phyloP scores from a whole-genome alignment of 805 yeast species.

The Alloascoidea africana region DNA sequence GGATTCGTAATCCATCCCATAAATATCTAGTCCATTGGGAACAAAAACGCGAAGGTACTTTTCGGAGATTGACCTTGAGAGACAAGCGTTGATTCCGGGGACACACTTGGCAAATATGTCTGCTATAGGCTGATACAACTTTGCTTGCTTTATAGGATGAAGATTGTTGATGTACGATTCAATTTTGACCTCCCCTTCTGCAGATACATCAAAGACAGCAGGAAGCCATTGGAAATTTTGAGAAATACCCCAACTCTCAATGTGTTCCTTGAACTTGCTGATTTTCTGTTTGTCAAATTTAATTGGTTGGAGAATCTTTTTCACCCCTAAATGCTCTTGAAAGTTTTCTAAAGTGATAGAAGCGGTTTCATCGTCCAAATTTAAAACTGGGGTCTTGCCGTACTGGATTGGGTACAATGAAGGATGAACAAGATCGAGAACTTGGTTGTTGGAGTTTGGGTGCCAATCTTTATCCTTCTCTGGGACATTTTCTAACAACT shows the following conservation, averaged over 20 bases:
- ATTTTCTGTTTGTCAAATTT: neutral
- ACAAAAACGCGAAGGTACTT: neutral
- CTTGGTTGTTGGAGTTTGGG: constrained; percentile 22
- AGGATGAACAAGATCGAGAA: constrained; percentile 25
- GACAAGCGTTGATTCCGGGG: constrained; percentile 19
- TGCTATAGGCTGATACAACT: constrained; percentile 18
- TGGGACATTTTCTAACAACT: constrained; percentile 8
- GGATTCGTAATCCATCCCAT: neutral
- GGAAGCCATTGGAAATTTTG: constrained; percentile 25
- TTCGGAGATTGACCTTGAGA: constrained; percentile 10
- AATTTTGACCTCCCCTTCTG: constrained; percentile 11
- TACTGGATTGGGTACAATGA: constrained; percentile 22
- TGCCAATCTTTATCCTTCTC: constrained; percentile 18
- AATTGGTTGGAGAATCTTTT: neutral
- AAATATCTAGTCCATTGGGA: neutral
- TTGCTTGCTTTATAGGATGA: constrained; percentile 17
- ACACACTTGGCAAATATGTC: constrained; percentile 16
- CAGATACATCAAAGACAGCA: constrained; percentile 10
- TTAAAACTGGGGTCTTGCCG: constrained; percentile 14
- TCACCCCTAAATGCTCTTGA: neutral
- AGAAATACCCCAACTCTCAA: constrained; percentile 8
- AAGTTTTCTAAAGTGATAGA: neutral
- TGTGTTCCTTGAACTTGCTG: neutral
- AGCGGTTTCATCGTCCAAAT: no score
- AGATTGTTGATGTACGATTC: constrained; percentile 25